Evolutionary conservation across 2,329 filamentous ascomycete genomes (phyloP).

Genomic region (Apiospora aurea): DNA sequence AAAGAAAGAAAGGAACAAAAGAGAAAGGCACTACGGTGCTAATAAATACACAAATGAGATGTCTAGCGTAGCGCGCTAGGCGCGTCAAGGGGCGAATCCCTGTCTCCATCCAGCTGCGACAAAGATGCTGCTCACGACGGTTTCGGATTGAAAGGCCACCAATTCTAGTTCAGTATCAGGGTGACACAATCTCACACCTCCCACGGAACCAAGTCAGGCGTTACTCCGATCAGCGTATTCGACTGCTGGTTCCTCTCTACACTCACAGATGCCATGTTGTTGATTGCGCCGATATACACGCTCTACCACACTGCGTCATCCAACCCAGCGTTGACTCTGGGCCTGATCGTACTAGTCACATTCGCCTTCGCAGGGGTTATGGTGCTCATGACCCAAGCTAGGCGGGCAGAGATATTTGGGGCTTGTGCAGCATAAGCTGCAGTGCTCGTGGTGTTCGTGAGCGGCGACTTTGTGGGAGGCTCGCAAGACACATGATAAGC

Average conservation of each 20-base stretch:
- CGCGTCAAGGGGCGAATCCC: too few relatives aligned
- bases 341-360: constrained; percentile 27
- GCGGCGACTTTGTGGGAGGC: constrained; percentile 24
- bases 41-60: too few relatives aligned
- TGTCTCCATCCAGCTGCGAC: too few relatives aligned
- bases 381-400: constrained; percentile 26
- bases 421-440: constrained; percentile 29
- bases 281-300: constrained; percentile 23
- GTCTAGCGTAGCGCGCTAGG: too few relatives aligned
- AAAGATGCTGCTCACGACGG: constrained; percentile 1
- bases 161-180: not conserved
- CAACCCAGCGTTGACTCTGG: constrained; percentile 25
- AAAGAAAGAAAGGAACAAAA: too few relatives aligned
- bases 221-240: not conserved
- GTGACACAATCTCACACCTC: not conserved
- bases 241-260: not conserved
- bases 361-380: constrained; percentile 24
- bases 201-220: not conserved
- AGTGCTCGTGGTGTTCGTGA: constrained; percentile 26
- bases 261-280: constrained; percentile 17
- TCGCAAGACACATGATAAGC: not conserved
- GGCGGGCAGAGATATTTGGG: constrained; percentile 28
- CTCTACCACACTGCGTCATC: constrained; percentile 23
- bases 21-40: too few relatives aligned
- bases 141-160: constrained; percentile 20